Evolutionary conservation across 2,329 filamentous ascomycete species (phyloP), one percentile per base, ranked within the genome.

Genomic region (Thermothelomyces thermophilus): DNA sequence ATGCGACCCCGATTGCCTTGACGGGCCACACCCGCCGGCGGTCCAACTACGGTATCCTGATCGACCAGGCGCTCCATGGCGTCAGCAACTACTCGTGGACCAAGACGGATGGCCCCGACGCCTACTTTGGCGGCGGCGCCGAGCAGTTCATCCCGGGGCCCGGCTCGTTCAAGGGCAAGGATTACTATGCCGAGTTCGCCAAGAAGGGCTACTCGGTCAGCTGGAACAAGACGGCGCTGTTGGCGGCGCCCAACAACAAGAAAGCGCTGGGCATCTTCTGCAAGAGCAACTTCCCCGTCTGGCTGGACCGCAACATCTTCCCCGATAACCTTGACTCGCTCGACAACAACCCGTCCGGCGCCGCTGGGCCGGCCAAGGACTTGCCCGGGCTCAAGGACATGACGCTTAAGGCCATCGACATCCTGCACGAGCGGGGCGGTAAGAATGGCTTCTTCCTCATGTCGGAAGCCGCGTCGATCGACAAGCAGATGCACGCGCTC

Each of bases 401-500:
- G 88, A 90, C 88, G 0, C 73, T 90, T 59, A 94, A 94, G 73
- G 87, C 87, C 20, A 78, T 93, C 43, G 86, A 91, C 52, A 81
- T 91, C 46, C 78, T 93, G n/a, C 70, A 84, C 65, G 74, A 74
- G 34, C 76, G 80, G 51, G 80, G 82, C 24, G 76, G 77, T 30
- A 76, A 84, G 51, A 77, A 86, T 52, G 88, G 88, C 5, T 94
- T 86, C 77, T 89, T 93, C 75, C 75, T 94, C 62, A 93, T 94
- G 87, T 82, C 83, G 11, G 88, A 94, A 67, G 88, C 84, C 22
- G 88, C 88, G 14, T 87, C 82, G 2, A 86, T 94, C 59, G 88
- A 93, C 70, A 94, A 94, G 75, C 84, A 88, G 75, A 93, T 94
- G 87, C 88, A 94, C 70, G 66, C 73, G 2, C 77, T 93, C 17